Base-by-base conservation (phyloP, 2,329 filamentous ascomycete species). In the Beauveria sp. region DNA sequence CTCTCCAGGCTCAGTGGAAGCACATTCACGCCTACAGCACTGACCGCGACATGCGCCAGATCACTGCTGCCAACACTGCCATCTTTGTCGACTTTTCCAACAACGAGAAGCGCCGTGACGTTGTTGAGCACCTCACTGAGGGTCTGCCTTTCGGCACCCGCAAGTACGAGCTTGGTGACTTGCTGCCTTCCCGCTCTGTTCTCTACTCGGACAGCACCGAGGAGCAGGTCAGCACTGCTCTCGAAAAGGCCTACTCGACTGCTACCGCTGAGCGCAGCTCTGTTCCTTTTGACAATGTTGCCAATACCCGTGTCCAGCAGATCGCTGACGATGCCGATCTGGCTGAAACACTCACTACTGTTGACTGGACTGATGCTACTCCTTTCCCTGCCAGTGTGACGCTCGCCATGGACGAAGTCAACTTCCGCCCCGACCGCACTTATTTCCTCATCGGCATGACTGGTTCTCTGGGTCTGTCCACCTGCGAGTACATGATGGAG, bases 391-490 rank as follows among this genome's bases (percentile, higher is more conserved):
- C 60, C 40, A 62, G 24, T 26, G 60, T 62, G 16, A 62, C 55
- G 7, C 55, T 58, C 16, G 60, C 60, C 24, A 58, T 62, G 60
- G 60, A 62, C 7, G 60, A 62, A 24, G 41, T 62, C 16, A 44
- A 51, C 50, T 62, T 62, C 55, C 48, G 51, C 37, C 51, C 55
- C 5, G 55, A 59, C 51, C 55, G 55, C 5, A 62, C 61, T 34
- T 62, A 62, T 52, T 59, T 62, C 51, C 61, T 62, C 43, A 54
- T 62, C 22, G 61, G 61, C 37, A 55, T 62, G 61, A 62, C 55
- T 24, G 61, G 55, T 20, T 44, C 50, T 44, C 50, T 62, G 10
- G 61, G 61, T 59, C 55, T 59, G 22, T 62, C 61, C 22, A 57
- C 55, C 10, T 59, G 55, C 50, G 41, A 59, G 50, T 62, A 58